These are phyloP conservation scores for Aspergillus novofumigatus DNA, from an alignment of 2,329 filamentous ascomycete species.

Conservation along the genomic window DNA sequence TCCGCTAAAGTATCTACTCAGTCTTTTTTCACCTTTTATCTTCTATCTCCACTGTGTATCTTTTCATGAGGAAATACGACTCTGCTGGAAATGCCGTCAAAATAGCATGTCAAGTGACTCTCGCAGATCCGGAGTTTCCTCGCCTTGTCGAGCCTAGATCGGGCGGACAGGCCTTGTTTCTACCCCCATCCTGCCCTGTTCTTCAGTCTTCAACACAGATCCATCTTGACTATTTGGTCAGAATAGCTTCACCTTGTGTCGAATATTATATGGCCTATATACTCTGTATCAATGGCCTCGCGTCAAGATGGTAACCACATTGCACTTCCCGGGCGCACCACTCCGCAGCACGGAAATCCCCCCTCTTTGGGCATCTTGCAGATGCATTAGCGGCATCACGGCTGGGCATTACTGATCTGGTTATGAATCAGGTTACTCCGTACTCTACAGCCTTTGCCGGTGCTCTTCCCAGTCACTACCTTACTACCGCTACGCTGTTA, in stretches of 20 bases:
- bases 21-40: not conserved
- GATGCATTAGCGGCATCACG: not conserved
- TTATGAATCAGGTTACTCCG: not conserved
- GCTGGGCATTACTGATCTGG: not conserved
- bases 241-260: not conserved
- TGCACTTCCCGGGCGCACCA: not conserved
- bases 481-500: not conserved
- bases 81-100: not conserved
- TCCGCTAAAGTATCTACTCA: constrained; percentile 5
- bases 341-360: not conserved
- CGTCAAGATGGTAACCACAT: too few relatives aligned
- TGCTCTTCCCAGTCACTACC: not conserved
- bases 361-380: not conserved
- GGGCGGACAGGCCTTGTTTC: not conserved
- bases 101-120: not conserved
- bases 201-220: not conserved
- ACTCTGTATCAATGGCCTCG: not conserved
- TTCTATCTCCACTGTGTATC: not conserved
- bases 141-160: not conserved
- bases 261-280: not conserved
- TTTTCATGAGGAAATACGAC: not conserved
- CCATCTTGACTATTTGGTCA: not conserved
- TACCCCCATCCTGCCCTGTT: not conserved
- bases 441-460: not conserved
- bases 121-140: constrained; percentile 2